A percentile compares a stretch with the other conserved stretches of the same genome.
Conservation (phyloP, 352 stramenopile genomes). For the Pythium aristosporum region DNA sequence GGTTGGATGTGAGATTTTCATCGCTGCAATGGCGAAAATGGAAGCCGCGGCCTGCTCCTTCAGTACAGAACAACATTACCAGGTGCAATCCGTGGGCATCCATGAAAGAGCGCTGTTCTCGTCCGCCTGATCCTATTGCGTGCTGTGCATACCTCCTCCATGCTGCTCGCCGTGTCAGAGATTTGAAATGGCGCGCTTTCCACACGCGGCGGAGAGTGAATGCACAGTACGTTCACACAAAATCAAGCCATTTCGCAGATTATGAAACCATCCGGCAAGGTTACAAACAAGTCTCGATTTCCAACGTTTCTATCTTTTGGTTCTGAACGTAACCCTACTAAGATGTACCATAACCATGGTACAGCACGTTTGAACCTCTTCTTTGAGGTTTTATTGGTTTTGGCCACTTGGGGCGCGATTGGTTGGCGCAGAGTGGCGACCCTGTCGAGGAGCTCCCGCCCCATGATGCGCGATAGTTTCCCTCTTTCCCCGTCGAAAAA, state of each 20-base stretch:
- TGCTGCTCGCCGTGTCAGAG: no score
- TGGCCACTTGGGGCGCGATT: slow-evolving; percentile 5
- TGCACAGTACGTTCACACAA: no score
- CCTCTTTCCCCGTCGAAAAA: slow-evolving; percentile 32
- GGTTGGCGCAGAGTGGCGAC: slow-evolving; percentile 21
- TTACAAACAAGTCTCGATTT: no score
- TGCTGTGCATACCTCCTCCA: no score
- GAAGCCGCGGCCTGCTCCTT: not conserved
- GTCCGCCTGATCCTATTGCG: no score
- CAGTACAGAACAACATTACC: no score
- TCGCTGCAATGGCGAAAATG: not conserved
- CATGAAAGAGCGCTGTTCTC: not conserved
- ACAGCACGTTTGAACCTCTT: slow-evolving; percentile 8
- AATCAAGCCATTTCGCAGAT: no score
- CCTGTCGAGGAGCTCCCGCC: not conserved
- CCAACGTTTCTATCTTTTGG: not conserved
- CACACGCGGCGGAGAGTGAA: no score
- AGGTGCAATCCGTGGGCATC: not conserved
- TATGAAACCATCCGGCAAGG: no score
- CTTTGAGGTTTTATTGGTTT: slow-evolving; percentile 11
- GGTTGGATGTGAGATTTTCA: not conserved
- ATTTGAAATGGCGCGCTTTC: no score
- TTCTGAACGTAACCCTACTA: not conserved
- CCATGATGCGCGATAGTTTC: slow-evolving; percentile 7
- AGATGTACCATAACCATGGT: not conserved